Base-by-base conservation (phyloP, 306 rosid species). In the Dryas octopetala region DNA sequence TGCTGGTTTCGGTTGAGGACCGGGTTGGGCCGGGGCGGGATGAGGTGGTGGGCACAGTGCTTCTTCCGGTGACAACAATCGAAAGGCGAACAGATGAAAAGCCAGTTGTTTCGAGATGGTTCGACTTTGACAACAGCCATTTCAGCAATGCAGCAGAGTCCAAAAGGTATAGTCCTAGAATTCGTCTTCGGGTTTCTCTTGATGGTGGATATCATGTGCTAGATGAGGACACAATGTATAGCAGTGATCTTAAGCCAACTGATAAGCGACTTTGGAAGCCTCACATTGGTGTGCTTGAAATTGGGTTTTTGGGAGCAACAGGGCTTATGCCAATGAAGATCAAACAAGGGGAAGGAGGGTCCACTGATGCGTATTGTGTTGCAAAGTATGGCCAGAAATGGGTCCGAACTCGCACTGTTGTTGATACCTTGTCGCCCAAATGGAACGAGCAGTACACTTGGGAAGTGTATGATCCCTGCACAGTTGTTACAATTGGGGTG, bases 391-490 rank as follows among this genome's bases (percentile, higher is more conserved):
- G 91, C 5, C 86, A 81, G 74, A 88, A 88, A 79, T 88, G 91
- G 91, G 81, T 85, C 11, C 71, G 91, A 73, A 88, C 91, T 15
- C 68, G 91, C 14, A 88, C 91, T 0, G 89, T 81, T 70, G 88
- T 88, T 4, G 89, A 85, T 19, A 83, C 78, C 77, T 74, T 88
- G 76, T 85, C 89, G 0, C 91, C 91, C 5, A 88, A 88, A 68
- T 88, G 91, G 91, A 88, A 88, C 12, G 91, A 88, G 81, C 91
- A 88, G 78, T 88, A 85, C 86, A 85, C 89, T 62, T 88, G 89
- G 89, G 91, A 88, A 48, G 89, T 88, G 64, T 81, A 73, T 74
- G 91, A 88, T 83, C 91, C 89, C 15, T 88, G 89, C 76, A 85
- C 91, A 17, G 91, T 85, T 12, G 83, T 88, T 1, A 81, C 88